phyloP scores from a whole-genome alignment of 2,329 filamentous ascomycete species.

The Colletotrichum neosansevieriae region DNA sequence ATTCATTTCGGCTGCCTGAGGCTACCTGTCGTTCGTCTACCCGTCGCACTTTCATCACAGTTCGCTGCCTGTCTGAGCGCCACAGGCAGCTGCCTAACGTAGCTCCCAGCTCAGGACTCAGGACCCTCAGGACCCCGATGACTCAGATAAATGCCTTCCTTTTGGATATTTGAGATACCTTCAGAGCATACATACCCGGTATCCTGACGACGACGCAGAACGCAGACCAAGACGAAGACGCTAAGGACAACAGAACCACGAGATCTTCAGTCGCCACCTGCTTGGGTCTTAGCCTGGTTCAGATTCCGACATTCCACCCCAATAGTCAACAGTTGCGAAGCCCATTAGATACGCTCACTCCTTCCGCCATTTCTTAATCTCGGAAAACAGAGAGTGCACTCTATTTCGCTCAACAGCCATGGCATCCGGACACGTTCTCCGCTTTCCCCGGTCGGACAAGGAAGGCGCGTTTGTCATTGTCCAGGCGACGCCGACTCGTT shows the following conservation, averaged over 20 bases:
- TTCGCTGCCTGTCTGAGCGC: constrained; percentile 27
- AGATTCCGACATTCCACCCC: constrained; percentile 7
- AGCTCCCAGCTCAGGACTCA: constrained; percentile 14
- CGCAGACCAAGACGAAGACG: no score
- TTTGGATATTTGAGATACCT: neutral
- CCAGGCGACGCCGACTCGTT: constrained; percentile 64
- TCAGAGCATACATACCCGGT: no score
- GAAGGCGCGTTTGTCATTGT: constrained; percentile 69
- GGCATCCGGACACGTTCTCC: constrained; percentile 58
- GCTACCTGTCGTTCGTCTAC: constrained; percentile 9
- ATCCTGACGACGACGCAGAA: no score
- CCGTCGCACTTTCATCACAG: constrained; percentile 12
- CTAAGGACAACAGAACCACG: no score
- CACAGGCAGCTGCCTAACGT: constrained; percentile 31
- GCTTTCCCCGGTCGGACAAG: constrained; percentile 68
- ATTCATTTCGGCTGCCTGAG: constrained; percentile 24
- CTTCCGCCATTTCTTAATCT: constrained; percentile 21
- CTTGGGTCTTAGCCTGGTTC: no score
- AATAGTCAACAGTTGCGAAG: neutral
- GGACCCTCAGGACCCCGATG: neutral
- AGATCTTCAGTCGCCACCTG: no score
- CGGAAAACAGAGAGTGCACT: constrained; percentile 11
- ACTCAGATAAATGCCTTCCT: constrained; percentile 21
- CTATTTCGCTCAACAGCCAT: constrained; percentile 22
- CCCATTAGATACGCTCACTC: constrained; percentile 2